Evolutionary conservation across 495 filamentous ascomycete species (phyloP), one percentile per base, ranked within the genome.

Genomic region (Schizothecium vesticola): DNA sequence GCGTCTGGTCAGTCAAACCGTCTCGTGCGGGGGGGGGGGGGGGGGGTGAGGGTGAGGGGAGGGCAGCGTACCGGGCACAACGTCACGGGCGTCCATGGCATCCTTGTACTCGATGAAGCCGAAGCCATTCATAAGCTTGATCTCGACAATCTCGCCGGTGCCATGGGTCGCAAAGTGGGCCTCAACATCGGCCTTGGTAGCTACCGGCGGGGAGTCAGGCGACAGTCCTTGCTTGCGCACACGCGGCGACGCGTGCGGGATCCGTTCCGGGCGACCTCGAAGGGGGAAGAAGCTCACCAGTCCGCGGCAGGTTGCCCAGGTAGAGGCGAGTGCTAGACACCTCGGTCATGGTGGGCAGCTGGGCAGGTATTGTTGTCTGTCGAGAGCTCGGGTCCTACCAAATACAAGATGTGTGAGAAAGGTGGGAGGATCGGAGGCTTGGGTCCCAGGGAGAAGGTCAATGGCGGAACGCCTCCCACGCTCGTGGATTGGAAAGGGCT

Each of bases 51-150:
- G 13, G 33, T 0, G 16, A 43, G 36, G 16, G 62, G 60, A 66
- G 62, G 67, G 64, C 29, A 61, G 61, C 88, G 81, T 86, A 99
- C 95, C 93, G 77, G 95, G 95, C 69, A 99, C 95, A 57, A 98
- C 92, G 81, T 98, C 95, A 71, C 93, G 90, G 68, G 95, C 96
- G 84, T 98, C 95, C 86, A 96, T 90, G 55, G 92, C 87, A 84
- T 97, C 95, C 78, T 97, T 94, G 80, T 98, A 99, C 79, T 99
- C 96, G 76, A 99, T 96, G 81, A 99, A 99, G 79, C 95, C 95
- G 76, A 99, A 99, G 71, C 95, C 95, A 78, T 96, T 97, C 96
- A 98, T 99, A 70, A 99, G 89, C 85, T 99, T 99, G 85, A 99
- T 93, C 83, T 99, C 95, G 67, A 90, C 94, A 73, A 99, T 97